A percentile compares a stretch with the other conserved stretches of the same genome.
These are phyloP conservation scores for Lactarius vividus DNA, from an alignment of 768 basidiomycete species.

Conservation along the genomic window DNA sequence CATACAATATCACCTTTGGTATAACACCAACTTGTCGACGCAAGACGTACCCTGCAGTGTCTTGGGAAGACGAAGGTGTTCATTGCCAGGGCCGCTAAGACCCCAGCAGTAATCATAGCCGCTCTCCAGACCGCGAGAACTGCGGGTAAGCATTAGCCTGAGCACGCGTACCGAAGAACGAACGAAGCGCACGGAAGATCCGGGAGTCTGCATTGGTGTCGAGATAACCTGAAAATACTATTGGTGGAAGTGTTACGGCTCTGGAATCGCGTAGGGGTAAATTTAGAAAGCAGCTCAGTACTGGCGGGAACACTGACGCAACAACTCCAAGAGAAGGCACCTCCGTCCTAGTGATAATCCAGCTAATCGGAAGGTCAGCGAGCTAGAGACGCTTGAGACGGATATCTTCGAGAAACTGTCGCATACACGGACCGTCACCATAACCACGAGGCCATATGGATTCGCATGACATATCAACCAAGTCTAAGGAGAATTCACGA, in stretches of 20 bases:
- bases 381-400: slow-evolving; percentile 32
- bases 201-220: not conserved
- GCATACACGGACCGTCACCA: slow-evolving; percentile 37
- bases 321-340: slow-evolving; percentile 44
- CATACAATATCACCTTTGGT: not conserved
- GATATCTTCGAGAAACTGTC: not conserved
- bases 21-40: not conserved
- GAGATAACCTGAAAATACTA: slow-evolving; percentile 37
- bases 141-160: slow-evolving; percentile 25
- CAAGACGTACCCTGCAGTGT: slow-evolving; percentile 41
- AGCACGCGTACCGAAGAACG: not conserved
- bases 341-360: slow-evolving; percentile 41
- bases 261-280: slow-evolving; percentile 29
- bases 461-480: slow-evolving; percentile 41
- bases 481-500: slow-evolving; percentile 32
- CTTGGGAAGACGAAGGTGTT: slow-evolving; percentile 47
- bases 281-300: not conserved
- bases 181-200: slow-evolving; percentile 13
- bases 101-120: slow-evolving; percentile 44
- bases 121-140: slow-evolving; percentile 42
- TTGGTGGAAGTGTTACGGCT: slow-evolving; percentile 45
- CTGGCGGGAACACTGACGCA: slow-evolving; percentile 36
- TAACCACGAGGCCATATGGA: slow-evolving; percentile 41
- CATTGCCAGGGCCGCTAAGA: slow-evolving; percentile 43
- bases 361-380: slow-evolving; percentile 46